Conservation (phyloP, 805 yeast genomes). For the Candida maris region DNA sequence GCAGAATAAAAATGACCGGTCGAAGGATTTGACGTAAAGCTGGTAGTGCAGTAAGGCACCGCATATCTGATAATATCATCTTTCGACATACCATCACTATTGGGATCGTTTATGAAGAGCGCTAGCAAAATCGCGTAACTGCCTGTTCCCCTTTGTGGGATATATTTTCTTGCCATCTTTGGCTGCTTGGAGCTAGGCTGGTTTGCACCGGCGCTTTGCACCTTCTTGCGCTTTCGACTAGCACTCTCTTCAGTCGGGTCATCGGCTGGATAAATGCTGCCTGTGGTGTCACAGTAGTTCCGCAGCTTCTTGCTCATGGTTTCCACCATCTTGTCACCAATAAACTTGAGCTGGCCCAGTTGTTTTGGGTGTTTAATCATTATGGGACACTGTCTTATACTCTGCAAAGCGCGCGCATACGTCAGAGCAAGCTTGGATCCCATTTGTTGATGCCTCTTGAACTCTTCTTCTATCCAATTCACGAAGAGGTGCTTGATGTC, state of each 20-base stretch:
- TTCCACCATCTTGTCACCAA: constrained; percentile 69
- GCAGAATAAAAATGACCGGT: constrained; percentile 67
- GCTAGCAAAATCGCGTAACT: constrained; percentile 78
- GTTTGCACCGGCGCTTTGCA: constrained; percentile 3
- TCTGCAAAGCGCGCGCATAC: constrained; percentile 54
- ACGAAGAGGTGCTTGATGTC: constrained; percentile 52
- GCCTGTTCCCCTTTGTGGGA: constrained; percentile 76
- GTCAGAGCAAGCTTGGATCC: constrained; percentile 52
- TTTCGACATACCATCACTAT: constrained; percentile 57
- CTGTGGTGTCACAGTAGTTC: constrained; percentile 55
- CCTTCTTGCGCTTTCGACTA: constrained; percentile 5
- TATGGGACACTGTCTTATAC: constrained; percentile 42
- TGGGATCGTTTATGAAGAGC: constrained; percentile 46
- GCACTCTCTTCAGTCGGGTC: constrained; percentile 3
- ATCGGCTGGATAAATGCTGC: constrained; percentile 40
- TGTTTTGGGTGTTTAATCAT: constrained; percentile 54
- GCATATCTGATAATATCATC: constrained; percentile 56
- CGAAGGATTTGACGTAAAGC: constrained; percentile 58
- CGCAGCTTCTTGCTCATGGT: constrained; percentile 44
- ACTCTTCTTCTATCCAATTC: constrained; percentile 56
- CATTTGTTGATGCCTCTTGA: constrained; percentile 40
- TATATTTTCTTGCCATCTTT: constrained; percentile 40
- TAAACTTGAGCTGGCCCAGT: constrained; percentile 53
- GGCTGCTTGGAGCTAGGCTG: constrained; percentile 4
- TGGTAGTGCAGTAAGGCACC: constrained; percentile 49